Percentiles rank a stretch among this genome's conserved stretches.
These are phyloP conservation scores for Phytopythium boreale DNA, from an alignment of 352 stramenopile species.

Conservation along the genomic window DNA sequence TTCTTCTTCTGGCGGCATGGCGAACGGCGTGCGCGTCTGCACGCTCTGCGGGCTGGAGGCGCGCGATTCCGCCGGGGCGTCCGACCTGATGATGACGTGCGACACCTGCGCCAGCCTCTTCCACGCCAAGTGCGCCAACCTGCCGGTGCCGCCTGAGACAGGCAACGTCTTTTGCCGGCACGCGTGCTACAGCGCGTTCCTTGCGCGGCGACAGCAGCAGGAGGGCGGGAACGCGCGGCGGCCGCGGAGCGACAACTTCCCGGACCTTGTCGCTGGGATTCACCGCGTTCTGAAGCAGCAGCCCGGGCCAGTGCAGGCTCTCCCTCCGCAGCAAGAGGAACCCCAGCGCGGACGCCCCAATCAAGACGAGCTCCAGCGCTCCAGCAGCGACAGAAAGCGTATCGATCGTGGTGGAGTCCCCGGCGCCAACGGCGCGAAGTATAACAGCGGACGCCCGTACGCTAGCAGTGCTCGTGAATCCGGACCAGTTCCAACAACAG, in stretches of 20 bases:
- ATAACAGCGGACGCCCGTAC: not conserved
- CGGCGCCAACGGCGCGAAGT: not conserved
- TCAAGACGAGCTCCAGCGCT: not conserved
- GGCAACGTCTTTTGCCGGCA: constrained; percentile 68
- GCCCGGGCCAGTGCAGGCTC: not conserved
- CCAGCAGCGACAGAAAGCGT: not conserved
- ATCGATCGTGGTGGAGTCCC: not conserved
- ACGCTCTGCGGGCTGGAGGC: constrained; percentile 25
- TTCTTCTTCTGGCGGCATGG: not conserved
- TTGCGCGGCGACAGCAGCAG: constrained; percentile 27
- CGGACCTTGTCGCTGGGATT: constrained; percentile 41
- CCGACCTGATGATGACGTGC: constrained; percentile 46
- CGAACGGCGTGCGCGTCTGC: constrained; percentile 9
- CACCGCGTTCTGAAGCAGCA: constrained; percentile 35
- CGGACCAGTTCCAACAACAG: not conserved
- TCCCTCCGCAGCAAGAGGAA: constrained; percentile 16
- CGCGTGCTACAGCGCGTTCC: constrained; percentile 54
- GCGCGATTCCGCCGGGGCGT: constrained; percentile 1
- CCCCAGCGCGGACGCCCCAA: constrained; percentile 5
- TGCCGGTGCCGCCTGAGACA: constrained; percentile 59
- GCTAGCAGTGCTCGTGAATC: not conserved
- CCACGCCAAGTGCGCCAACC: constrained; percentile 61
- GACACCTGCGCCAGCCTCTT: constrained; percentile 48
- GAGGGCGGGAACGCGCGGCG: constrained; percentile 11
- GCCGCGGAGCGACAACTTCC: constrained; percentile 34